Evolutionary conservation across 2,329 filamentous ascomycete species (phyloP).

Genomic region (Sporothrix mexicana): DNA sequence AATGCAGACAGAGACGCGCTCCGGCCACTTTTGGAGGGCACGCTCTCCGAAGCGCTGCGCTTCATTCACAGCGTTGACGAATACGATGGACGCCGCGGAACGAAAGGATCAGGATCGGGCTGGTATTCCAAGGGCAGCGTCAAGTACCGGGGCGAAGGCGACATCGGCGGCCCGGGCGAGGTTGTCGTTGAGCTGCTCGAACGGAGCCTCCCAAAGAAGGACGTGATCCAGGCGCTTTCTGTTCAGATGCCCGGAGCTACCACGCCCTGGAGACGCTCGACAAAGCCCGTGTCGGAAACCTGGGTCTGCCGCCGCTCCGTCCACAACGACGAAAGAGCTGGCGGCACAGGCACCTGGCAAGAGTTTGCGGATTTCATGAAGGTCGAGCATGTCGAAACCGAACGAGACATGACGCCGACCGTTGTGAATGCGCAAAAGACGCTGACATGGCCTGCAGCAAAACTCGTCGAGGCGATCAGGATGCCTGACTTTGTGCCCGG

Average conservation of each 20-base stretch:
- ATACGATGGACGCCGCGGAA: conserved; percentile 33
- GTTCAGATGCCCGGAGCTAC: too few relatives aligned
- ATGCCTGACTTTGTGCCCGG: conserved; percentile 43
- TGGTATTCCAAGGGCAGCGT: conserved; percentile 50
- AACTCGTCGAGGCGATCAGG: conserved; percentile 48
- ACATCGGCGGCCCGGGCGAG: conserved; percentile 47
- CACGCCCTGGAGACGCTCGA: conserved; percentile 19
- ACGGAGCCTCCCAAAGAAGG: conserved; percentile 52
- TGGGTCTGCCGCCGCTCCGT: conserved; percentile 70
- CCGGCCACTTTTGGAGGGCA: conserved; percentile 55
- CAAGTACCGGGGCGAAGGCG: conserved; percentile 50
- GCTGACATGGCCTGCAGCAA: conserved; percentile 52
- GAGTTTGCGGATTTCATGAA: conserved; percentile 69
- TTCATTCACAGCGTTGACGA: conserved; percentile 58
- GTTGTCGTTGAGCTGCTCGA: conserved; percentile 61
- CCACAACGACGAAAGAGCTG: conserved; percentile 59
- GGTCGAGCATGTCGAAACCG: conserved; percentile 61
- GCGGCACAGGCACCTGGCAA: conserved; percentile 64
- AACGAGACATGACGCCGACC: conserved; percentile 63
- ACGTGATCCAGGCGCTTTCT: neutral
- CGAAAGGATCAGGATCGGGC: neutral
- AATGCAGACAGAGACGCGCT: conserved; percentile 52
- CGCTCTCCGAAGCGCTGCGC: conserved; percentile 63
- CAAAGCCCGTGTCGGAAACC: conserved; percentile 51
- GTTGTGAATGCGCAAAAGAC: conserved; percentile 56